These are phyloP conservation scores for Trichophyton rubrum DNA, from an alignment of 2,329 filamentous ascomycete genomes.

Conservation along the genomic window DNA sequence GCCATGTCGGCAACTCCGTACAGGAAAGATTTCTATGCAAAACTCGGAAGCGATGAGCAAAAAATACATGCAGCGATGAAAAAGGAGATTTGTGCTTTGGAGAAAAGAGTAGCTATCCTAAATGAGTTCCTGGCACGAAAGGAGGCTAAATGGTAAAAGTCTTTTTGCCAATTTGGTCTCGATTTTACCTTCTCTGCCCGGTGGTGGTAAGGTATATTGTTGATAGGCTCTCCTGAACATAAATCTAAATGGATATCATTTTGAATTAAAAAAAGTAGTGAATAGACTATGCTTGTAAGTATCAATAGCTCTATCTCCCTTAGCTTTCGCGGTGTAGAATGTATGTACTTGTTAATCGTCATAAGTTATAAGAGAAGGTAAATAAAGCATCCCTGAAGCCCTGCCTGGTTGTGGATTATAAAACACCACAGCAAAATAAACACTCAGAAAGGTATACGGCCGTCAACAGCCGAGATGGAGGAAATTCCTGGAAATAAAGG, in stretches of 20 bases:
- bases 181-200: neutral
- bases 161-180: neutral
- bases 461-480: neutral
- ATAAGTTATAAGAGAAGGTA: neutral
- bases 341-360: neutral
- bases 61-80: slow-evolving; percentile 54
- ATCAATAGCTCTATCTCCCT: neutral
- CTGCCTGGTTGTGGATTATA: neutral
- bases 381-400: neutral
- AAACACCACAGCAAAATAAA: neutral
- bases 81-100: slow-evolving; percentile 62
- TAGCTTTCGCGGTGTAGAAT: neutral
- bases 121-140: slow-evolving; percentile 48
- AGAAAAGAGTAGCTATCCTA: slow-evolving; percentile 67
- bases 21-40: slow-evolving; percentile 81
- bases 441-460: neutral
- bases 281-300: neutral
- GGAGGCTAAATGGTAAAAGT: slow-evolving; percentile 33
- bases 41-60: slow-evolving; percentile 47
- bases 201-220: neutral
- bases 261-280: neutral
- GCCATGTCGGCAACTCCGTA: slow-evolving; percentile 92
- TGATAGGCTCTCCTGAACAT: neutral
- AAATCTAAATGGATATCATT: neutral
- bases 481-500: neutral